Conservation (phyloP, 352 stramenopile species). For the Globisporangium viniferum region DNA sequence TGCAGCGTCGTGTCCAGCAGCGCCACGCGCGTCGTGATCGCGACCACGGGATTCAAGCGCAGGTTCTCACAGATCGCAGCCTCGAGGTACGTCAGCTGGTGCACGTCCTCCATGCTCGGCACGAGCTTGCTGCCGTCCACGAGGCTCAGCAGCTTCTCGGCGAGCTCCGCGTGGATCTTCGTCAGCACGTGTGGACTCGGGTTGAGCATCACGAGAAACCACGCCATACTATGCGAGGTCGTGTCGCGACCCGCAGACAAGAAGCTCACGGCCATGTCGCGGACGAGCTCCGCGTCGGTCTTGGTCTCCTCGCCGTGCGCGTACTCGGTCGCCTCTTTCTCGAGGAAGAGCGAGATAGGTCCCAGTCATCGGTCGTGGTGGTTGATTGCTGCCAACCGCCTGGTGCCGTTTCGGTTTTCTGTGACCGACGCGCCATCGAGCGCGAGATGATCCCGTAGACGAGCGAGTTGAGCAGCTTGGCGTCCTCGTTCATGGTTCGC, state of each 20-base stretch:
- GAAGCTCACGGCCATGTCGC: slow-evolving; percentile 83
- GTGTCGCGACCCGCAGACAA: slow-evolving; percentile 76
- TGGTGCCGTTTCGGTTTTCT: too few relatives aligned
- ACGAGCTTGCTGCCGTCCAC: too few relatives aligned
- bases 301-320: not conserved
- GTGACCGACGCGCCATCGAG: not conserved
- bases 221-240: slow-evolving; percentile 66
- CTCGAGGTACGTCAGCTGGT: slow-evolving; percentile 45
- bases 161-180: too few relatives aligned
- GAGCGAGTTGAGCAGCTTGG: slow-evolving; percentile 12
- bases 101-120: not conserved
- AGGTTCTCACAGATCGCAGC: slow-evolving; percentile 45
- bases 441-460: slow-evolving; percentile 17
- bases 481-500: slow-evolving; percentile 2
- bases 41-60: slow-evolving; percentile 43
- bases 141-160: too few relatives aligned
- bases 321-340: slow-evolving; percentile 26
- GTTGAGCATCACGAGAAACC: slow-evolving; percentile 76
- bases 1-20: slow-evolving; percentile 32
- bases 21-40: slow-evolving; percentile 32
- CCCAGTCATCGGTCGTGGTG: not conserved
- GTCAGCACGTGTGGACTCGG: not conserved
- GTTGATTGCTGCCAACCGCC: too few relatives aligned
- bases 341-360: slow-evolving; percentile 58
- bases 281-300: slow-evolving; percentile 30